Evolutionary conservation across 306 rosid genomes (phyloP), one percentile per base, ranked within the genome.

Genomic region (Fragaria nilgerrensis): DNA sequence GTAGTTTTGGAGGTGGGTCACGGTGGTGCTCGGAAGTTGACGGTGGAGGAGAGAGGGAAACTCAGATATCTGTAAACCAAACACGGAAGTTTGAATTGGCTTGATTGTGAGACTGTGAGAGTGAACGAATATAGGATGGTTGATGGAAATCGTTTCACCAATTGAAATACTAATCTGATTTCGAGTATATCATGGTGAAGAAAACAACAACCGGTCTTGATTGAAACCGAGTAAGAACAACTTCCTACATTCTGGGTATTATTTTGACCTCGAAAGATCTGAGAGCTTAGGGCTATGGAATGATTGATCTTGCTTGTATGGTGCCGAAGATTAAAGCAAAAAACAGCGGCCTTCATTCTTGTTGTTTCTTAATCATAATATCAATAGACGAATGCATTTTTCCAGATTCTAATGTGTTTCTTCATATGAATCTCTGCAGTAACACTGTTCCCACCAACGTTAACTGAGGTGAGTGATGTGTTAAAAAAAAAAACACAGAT

Each of bases 161-260:
- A 94, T 91, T 1, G 91, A 6, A 53, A 94, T 83, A 78, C 98
- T 91, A 81, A 94, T 91, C 8, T 78, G 87, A 78, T 91, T 97
- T 79, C 96, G 85, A 1, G 97, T 91, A 62, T 91, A 90, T 5
- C 75, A 53, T 29, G 96, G 76, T 23, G 98, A 94, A 36, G 75
- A 36, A 36, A 36, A 36, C 39, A 82, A 71, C 97, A 91, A 85
- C 98, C 91, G 20, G 98, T 91, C 52, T 7, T 88, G 56, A 94
- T 91, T 25, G 84, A 68, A 5, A 89, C 92, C 0, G 88, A 79
- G 90, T 75, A 94, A 39, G 91, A 81, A 52, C 97, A 94, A 81
- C 83, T 80, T 56, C 76, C 79, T 13, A 0, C 79, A 73, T 84
- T 84, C 79, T 74, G 85, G 84, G 89, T 77, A n/a, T 78, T 68